Evolutionary conservation across 2,329 filamentous ascomycete genomes (phyloP).

Genomic region (Sarocladium brachiariae): DNA sequence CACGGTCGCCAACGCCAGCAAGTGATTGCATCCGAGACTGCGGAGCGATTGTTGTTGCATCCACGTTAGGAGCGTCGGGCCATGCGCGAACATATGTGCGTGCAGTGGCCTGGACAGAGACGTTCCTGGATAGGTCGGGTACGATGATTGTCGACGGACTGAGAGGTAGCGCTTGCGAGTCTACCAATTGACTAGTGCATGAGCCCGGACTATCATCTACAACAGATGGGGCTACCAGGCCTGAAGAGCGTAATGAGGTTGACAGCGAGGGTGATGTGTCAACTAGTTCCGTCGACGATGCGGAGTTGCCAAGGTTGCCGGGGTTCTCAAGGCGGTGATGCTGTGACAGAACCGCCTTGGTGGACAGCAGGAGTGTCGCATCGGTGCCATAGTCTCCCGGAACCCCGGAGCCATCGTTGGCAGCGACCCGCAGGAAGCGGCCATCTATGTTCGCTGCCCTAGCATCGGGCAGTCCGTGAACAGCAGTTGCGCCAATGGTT

Average conservation of each 20-base stretch:
- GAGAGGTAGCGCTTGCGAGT: background rate
- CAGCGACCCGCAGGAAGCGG: background rate
- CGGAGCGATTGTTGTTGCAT: background rate
- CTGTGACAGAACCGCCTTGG: background rate
- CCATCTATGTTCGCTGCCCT: no score
- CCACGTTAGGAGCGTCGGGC: background rate
- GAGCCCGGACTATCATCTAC: background rate
- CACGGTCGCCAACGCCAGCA: background rate
- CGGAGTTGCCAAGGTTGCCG: background rate
- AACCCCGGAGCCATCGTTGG: background rate
- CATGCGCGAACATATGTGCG: background rate
- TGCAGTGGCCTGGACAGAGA: background rate
- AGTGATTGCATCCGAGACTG: background rate
- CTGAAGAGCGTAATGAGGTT: no score
- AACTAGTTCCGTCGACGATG: background rate
- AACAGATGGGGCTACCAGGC: background rate
- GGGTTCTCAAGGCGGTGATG: conserved; percentile 5
- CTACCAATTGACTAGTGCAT: background rate
- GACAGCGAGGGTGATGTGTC: background rate
- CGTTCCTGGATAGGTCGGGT: background rate
- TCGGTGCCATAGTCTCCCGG: background rate
- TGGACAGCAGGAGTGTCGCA: conserved; percentile 4
- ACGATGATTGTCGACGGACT: background rate
- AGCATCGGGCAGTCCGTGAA: no score
- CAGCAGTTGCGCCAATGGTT: background rate